Evolutionary conservation across 2,329 filamentous ascomycete genomes (phyloP).

Genomic region (Botrytis fragariae): DNA sequence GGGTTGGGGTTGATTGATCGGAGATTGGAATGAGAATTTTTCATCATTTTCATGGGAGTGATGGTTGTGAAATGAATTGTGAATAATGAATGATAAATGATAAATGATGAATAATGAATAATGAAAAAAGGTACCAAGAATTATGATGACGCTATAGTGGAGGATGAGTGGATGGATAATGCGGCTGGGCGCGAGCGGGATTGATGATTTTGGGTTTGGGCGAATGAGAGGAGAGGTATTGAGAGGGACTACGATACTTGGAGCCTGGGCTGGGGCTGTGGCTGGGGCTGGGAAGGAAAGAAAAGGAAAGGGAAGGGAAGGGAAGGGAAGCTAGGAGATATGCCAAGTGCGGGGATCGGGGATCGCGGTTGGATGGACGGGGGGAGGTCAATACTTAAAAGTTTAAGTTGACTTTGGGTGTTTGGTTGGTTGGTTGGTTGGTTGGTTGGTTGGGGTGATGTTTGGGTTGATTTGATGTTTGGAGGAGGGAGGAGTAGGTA

Average conservation of each 20-base stretch:
- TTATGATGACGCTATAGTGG: not conserved
- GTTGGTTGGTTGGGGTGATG: not conserved
- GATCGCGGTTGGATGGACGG: not conserved
- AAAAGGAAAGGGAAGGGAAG: not conserved
- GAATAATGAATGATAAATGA: too few relatives aligned
- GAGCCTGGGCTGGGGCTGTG: too few relatives aligned
- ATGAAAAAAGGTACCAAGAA: not conserved
- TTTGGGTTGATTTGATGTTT: not conserved
- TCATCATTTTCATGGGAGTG: not conserved
- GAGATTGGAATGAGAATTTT: too few relatives aligned
- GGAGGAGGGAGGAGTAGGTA: not conserved
- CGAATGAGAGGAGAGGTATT: not conserved
- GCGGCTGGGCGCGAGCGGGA: not conserved
- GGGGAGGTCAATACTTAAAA: not conserved
- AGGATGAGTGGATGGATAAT: not conserved
- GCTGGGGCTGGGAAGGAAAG: not conserved
- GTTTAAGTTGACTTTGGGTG: not conserved
- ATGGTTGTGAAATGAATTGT: not conserved
- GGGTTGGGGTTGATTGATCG: too few relatives aligned
- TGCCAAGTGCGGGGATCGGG: not conserved
- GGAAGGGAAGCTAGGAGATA: not conserved
- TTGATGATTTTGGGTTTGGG: too few relatives aligned
- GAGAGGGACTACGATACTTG: too few relatives aligned
- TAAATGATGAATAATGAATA: not conserved
- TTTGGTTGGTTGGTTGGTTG: not conserved